Conservation (phyloP, 306 rosid species). For the Prunus kanzakura region DNA sequence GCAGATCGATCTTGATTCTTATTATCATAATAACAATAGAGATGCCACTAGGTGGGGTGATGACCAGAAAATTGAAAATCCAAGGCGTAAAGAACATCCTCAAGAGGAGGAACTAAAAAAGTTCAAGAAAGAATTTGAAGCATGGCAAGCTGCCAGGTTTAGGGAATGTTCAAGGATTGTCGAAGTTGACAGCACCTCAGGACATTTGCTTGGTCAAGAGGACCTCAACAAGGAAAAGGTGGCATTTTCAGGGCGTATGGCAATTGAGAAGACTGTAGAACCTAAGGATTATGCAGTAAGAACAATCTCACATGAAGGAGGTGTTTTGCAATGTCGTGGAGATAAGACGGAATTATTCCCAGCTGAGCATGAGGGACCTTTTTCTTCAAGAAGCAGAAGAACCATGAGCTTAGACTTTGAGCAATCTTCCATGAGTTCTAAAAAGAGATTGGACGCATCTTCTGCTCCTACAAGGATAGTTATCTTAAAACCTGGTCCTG, state of each 20-base stretch:
- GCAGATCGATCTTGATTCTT: constrained; percentile 44
- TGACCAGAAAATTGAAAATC: constrained; percentile 42
- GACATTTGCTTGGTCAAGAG: constrained; percentile 45
- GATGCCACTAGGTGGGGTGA: constrained; percentile 54
- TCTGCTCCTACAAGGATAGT: constrained; percentile 75
- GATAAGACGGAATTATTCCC: constrained; percentile 35
- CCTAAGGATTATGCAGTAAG: constrained; percentile 28
- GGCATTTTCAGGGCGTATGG: constrained; percentile 26
- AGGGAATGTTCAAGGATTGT: constrained; percentile 70
- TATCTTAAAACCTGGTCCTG: constrained; percentile 88
- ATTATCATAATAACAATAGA: constrained; percentile 28
- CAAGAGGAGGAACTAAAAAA: constrained; percentile 92
- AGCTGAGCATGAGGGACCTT: constrained; percentile 33
- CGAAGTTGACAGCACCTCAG: constrained; percentile 42
- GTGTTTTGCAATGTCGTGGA: constrained; percentile 30
- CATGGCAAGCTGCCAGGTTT: constrained; percentile 82
- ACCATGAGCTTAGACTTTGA: constrained; percentile 68
- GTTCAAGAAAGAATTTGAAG: constrained; percentile 95
- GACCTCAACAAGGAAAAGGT: constrained; percentile 47
- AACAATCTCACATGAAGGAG: constrained; percentile 27
- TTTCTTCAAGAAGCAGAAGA: constrained; percentile 66
- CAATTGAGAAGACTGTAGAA: constrained; percentile 38
- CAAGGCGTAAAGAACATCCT: constrained; percentile 80
- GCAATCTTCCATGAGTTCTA: constrained; percentile 49
- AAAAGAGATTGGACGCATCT: constrained; percentile 34